A percentile compares a stretch with the other conserved stretches of the same genome.
Conservation (phyloP, 805 yeast genomes). For the Trichomonascus vanleenenianus region DNA sequence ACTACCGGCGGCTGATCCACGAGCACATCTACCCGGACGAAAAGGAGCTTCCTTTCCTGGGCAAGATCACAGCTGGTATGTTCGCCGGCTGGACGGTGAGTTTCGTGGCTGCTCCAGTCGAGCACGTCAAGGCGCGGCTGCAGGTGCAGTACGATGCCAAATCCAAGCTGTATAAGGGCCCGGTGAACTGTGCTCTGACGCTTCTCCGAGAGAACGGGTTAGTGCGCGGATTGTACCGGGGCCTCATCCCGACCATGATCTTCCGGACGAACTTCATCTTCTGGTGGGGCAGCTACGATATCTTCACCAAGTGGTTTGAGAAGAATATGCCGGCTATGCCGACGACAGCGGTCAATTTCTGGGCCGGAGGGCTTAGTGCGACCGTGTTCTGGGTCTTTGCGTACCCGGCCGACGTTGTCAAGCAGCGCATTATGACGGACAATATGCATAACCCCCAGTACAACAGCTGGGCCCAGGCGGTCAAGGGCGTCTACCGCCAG, state of each 20-base stretch:
- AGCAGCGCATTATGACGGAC: constrained; percentile 79
- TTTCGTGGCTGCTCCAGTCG: constrained; percentile 94
- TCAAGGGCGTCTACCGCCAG: constrained; percentile 50
- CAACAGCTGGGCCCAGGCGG: constrained; percentile 66
- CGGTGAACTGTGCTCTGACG: constrained; percentile 54
- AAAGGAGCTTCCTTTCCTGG: constrained; percentile 59
- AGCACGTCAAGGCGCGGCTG: constrained; percentile 77
- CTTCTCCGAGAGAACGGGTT: constrained; percentile 47
- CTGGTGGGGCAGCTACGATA: constrained; percentile 92
- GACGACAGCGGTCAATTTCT: constrained; percentile 68
- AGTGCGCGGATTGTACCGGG: constrained; percentile 63
- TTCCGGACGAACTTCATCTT: constrained; percentile 81
- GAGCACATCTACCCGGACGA: constrained; percentile 54
- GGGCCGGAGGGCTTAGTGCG: constrained; percentile 89
- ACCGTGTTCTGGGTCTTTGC: constrained; percentile 79
- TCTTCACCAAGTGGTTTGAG: constrained; percentile 63
- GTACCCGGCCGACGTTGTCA: constrained; percentile 82
- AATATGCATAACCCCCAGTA: constrained; percentile 64
- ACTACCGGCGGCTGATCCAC: constrained; percentile 61
- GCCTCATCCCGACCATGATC: constrained; percentile 76
- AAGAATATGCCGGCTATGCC: constrained; percentile 51
- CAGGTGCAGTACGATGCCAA: constrained; percentile 85
- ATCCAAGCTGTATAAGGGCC: constrained; percentile 62
- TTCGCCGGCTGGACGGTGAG: constrained; percentile 84
- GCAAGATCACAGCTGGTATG: constrained; percentile 72